Evolutionary conservation across 2,329 filamentous ascomycete species (phyloP).

Genomic region (Metarhizium humberi): DNA sequence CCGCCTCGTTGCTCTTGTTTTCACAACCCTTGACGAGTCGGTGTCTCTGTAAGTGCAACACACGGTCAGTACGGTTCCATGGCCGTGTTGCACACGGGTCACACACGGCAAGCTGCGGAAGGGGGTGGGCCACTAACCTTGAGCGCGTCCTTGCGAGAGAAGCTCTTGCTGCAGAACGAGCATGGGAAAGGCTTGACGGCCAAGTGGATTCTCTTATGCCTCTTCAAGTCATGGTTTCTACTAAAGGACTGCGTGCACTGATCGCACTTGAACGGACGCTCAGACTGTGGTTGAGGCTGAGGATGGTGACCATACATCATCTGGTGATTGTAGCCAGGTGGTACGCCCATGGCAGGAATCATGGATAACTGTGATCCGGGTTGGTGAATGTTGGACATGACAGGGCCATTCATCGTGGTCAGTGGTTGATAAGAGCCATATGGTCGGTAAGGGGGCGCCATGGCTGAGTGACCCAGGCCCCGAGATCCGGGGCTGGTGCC

Average conservation of each 20-base stretch:
- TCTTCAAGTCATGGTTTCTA: conserved; percentile 89
- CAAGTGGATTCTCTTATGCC: conserved; percentile 90
- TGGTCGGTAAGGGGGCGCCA: conserved; percentile 40
- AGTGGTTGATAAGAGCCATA: conserved; percentile 41
- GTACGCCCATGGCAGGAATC: conserved; percentile 48
- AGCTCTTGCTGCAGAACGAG: conserved; percentile 86
- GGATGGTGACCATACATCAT: conserved; percentile 51
- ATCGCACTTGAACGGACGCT: conserved; percentile 92
- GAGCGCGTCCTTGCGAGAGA: conserved; percentile 90
- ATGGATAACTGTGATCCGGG: conserved; percentile 64
- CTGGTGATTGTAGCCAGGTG: conserved; percentile 47
- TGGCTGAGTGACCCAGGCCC: conserved; percentile 26
- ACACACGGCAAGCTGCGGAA: background rate
- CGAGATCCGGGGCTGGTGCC: conserved; percentile 27
- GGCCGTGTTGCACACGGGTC: background rate
- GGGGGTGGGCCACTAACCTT: conserved; percentile 55
- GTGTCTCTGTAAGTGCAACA: conserved; percentile 37
- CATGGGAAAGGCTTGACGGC: conserved; percentile 95
- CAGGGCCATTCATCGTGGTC: conserved; percentile 53
- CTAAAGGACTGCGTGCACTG: conserved; percentile 91
- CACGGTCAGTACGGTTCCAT: background rate
- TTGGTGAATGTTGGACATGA: conserved; percentile 71
- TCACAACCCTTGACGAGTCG: conserved; percentile 57
- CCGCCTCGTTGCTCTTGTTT: conserved; percentile 18
- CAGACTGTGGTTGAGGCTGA: conserved; percentile 46